Evolutionary conservation across 441 rosid genomes (phyloP).

Genomic region (Bruguiera hainesii): DNA sequence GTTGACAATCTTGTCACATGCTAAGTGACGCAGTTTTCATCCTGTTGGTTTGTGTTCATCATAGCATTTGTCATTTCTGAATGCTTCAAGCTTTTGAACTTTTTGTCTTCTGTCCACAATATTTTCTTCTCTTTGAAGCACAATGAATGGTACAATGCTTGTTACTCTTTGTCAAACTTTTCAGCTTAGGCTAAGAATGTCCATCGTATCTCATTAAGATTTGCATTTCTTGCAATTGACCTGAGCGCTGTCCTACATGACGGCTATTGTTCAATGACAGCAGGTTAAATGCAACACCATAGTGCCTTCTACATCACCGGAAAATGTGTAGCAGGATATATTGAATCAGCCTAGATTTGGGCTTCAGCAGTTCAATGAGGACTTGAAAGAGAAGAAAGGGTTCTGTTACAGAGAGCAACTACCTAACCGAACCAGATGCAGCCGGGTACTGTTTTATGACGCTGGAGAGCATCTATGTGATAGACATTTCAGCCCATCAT

Average conservation of each 20-base stretch:
- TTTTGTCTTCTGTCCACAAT: background rate
- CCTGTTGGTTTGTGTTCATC: background rate
- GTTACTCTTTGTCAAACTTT: background rate
- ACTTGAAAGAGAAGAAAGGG: no score
- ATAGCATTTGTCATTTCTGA: constrained; percentile 3
- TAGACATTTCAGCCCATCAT: no score
- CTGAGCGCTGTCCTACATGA: background rate
- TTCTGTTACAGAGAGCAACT: no score
- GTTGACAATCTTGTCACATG: no score
- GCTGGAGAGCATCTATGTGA: no score
- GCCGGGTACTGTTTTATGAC: no score
- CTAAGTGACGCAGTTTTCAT: constrained; percentile 14
- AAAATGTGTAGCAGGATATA: background rate
- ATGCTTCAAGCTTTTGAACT: background rate
- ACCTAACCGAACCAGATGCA: no score
- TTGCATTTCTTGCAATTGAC: background rate
- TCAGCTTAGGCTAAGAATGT: background rate
- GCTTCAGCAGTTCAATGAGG: no score
- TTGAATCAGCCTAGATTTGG: no score
- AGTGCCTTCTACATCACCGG: background rate
- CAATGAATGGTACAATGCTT: background rate
- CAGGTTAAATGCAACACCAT: constrained; percentile 8
- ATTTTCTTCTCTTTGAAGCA: background rate
- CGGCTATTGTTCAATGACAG: constrained; percentile 4
- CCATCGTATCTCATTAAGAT: background rate